Evolutionary conservation across 192 early-diverging fungal species (phyloP), one percentile per base, ranked within the genome.

Genomic region (Glomus cerebriforme): DNA sequence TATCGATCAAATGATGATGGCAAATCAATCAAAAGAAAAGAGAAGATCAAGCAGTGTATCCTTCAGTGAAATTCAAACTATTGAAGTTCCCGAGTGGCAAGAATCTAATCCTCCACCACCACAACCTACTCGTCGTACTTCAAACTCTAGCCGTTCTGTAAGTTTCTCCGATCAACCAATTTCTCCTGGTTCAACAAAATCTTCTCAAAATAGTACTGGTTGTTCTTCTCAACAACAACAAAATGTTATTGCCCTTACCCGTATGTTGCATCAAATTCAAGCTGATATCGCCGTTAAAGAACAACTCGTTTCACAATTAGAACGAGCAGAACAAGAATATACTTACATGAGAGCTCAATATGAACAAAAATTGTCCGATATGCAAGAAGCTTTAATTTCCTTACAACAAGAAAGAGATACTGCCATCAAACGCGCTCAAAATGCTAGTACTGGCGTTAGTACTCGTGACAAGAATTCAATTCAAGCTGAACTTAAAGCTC

Each of bases 291-390:
- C 81, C 24, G 82, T 86, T 39, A 91, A 91, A 72, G 90, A 91
- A 73, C 89, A 89, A 79, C 81, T 91, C 10, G 88, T 91, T 5
- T 58, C 75, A 5, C 89, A 89, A 39, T 74, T 91, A 8, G 90
- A 90, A 71, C 83, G 83, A 34, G 85, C 85, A 1, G 89, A 91
- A 67, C 78, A 75, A 22, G 88, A 91, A 63, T 90, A 88, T 66
- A 84, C 83, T 13, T 85, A 79, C 65, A 91, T 91, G 90, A 81
- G 88, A 15, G 73, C 77, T 27, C 82, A 87, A 76, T 96, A 93
- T 76, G 94, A 96, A 79, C 85, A 89, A n/a, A 92, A 93, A 77
- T 81, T 96, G 49, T 68, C 66, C 10, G 69, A 80, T 22, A 84
- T 95, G 71, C 90, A 95, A 70, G 75, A 84, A 15, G 86, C 89